A percentile compares a stretch with the other conserved stretches of the same genome.
phyloP scores from a whole-genome alignment of 257 asterid species.

The Rubia yunnanensis region DNA sequence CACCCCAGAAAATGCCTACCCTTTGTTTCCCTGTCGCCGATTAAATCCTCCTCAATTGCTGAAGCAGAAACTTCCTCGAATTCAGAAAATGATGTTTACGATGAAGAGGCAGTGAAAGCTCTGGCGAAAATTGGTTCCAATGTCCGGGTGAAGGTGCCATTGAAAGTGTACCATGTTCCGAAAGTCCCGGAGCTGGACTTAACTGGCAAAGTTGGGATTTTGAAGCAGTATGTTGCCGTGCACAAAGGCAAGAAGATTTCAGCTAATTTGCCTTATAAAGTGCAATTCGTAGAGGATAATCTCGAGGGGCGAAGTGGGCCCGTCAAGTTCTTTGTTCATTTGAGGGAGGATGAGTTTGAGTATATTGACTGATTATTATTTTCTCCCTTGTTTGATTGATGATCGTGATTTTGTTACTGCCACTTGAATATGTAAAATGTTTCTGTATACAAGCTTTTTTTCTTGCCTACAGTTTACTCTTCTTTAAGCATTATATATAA shows the following conservation, averaged over 20 bases:
- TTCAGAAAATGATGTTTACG: slow-evolving; percentile 22
- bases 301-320: slow-evolving; percentile 57
- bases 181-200: slow-evolving; percentile 67
- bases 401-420: slow-evolving; percentile 2
- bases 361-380: slow-evolving; percentile 49
- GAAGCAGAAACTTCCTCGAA: slow-evolving; percentile 19
- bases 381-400: background rate
- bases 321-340: slow-evolving; percentile 59
- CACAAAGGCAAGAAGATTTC: slow-evolving; percentile 69
- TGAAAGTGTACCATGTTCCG: slow-evolving; percentile 78
- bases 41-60: slow-evolving; percentile 15
- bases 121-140: slow-evolving; percentile 35
- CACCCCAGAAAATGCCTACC: slow-evolving; percentile 1
- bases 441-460: slow-evolving; percentile 5
- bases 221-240: slow-evolving; percentile 77
- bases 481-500: background rate
- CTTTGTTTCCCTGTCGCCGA: slow-evolving; percentile 11
- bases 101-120: slow-evolving; percentile 27
- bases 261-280: slow-evolving; percentile 80
- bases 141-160: slow-evolving; percentile 61
- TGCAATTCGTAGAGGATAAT: slow-evolving; percentile 52
- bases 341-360: slow-evolving; percentile 93
- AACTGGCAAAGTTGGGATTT: slow-evolving; percentile 44
- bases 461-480: background rate
- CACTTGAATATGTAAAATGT: slow-evolving; percentile 2